Conservation (phyloP, 768 basidiomycete genomes). For the Ramaria sp. region DNA sequence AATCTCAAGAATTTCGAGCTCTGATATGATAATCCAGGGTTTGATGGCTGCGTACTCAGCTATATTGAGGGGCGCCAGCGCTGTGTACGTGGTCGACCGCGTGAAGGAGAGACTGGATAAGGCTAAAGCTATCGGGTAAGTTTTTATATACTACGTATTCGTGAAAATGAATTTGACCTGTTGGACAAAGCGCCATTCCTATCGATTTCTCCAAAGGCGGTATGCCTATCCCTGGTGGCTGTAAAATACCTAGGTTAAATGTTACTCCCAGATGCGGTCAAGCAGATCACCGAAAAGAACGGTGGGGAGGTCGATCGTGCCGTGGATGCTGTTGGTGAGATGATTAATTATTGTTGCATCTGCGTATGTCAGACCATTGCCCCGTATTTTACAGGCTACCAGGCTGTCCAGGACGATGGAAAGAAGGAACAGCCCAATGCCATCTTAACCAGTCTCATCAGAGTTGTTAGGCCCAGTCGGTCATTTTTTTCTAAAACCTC, state of each 20-base stretch:
- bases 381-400: slow-evolving; percentile 30
- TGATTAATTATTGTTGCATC: slow-evolving; percentile 8
- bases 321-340: slow-evolving; percentile 30
- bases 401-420: slow-evolving; percentile 41
- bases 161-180: not conserved
- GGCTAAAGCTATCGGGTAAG: slow-evolving; percentile 40
- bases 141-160: not conserved
- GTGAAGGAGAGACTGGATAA: slow-evolving; percentile 43
- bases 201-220: slow-evolving; percentile 29
- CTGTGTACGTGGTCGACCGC: slow-evolving; percentile 46
- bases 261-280: slow-evolving; percentile 27
- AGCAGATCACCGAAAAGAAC: slow-evolving; percentile 34
- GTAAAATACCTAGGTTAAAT: not conserved
- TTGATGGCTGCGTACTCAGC: slow-evolving; percentile 53
- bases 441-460: slow-evolving; percentile 9
- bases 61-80: slow-evolving; percentile 34
- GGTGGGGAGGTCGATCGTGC: slow-evolving; percentile 44
- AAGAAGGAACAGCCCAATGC: slow-evolving; percentile 46
- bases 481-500: too few relatives aligned
- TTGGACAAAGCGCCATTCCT: slow-evolving; percentile 19
- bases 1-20: slow-evolving; percentile 23
- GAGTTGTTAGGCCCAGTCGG: slow-evolving; percentile 11
- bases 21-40: slow-evolving; percentile 17
- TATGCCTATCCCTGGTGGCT: not conserved
- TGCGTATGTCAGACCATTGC: slow-evolving; percentile 15